Base-by-base conservation (phyloP, 371 early-diverging fungal genomes). In the Mortierella sp. region DNA sequence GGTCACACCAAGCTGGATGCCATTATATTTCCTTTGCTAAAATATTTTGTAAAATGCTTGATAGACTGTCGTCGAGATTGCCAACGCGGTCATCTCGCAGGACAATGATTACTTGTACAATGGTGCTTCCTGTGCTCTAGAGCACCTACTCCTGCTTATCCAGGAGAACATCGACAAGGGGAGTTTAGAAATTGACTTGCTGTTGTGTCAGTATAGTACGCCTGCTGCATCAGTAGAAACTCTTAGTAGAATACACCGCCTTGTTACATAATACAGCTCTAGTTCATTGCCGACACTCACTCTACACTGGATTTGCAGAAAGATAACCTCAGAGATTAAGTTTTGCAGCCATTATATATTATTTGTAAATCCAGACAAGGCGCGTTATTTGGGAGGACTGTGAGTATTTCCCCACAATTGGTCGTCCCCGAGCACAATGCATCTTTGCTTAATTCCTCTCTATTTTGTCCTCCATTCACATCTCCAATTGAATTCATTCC, bases 21-120 rank as follows among this genome's bases (percentile, higher is more conserved):
- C 2, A 26, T 3, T 29, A 31, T 10, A 40, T 37, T 22, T 22
- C 26, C 28, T 32, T 26, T 9, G 5, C 22, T 40, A 3, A 15
- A 22, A 29, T 26, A 5, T 42, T 15, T 19, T 49, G 7, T n/a
- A 49, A 49, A 13, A 15, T 15, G 40, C 5, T 47, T 47, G 22
- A 10, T 68, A 75, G 75, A 67, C 68, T 26, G 34, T 78, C 28
- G 35, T 69, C 13, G 42, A 64, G 43, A 51, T 73, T 12, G 68
- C 72, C 15, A 34, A 49, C 1, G 78, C 78, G 5, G 78, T 78
- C 19, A 68, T 78, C 40, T 56, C 66, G 26, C 78, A 78, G 59
- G 78, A 78, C 40, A 78, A 78, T 31, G 78, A 78, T 26, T 72
- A 55, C 37, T 35, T 78, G 31, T 57, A 61, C 54, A 64, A 68